A percentile compares a stretch with the other conserved stretches of the same genome.
Evolutionary conservation across 1,284 basidiomycete genomes (phyloP).

Genomic region (Meripilus lineatus): DNA sequence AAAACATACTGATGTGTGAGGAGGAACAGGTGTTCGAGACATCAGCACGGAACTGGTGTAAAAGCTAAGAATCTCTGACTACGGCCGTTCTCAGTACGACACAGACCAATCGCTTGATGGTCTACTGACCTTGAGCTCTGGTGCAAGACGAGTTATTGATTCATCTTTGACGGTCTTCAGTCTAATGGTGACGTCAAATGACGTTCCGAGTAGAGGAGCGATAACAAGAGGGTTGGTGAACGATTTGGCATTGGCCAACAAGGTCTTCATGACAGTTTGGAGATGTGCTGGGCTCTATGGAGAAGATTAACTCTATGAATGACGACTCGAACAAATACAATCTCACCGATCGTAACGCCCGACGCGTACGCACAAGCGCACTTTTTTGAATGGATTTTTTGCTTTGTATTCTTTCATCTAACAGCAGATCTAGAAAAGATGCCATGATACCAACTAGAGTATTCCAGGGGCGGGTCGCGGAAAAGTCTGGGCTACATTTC

Average conservation of each 20-base stretch:
- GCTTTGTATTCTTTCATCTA: constrained; percentile 42
- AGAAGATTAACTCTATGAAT: background rate
- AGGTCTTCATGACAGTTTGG: constrained; percentile 41
- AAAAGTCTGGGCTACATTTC: constrained; percentile 38
- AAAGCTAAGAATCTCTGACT: constrained; percentile 50
- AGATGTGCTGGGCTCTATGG: constrained; percentile 45
- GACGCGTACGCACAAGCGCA: constrained; percentile 52
- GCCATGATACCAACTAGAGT: constrained; percentile 51
- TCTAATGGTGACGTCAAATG: constrained; percentile 56
- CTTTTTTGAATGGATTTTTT: constrained; percentile 61
- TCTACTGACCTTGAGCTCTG: constrained; percentile 34
- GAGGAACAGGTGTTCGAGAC: constrained; percentile 48
- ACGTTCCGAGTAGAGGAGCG: constrained; percentile 52
- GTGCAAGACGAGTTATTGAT: constrained; percentile 34
- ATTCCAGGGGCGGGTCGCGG: constrained; percentile 41
- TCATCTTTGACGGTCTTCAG: constrained; percentile 49
- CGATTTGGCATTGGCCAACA: constrained; percentile 46
- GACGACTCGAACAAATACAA: constrained; percentile 4
- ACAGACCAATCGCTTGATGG: background rate
- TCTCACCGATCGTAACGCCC: constrained; percentile 56
- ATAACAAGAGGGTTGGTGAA: constrained; percentile 42
- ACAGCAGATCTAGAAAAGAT: constrained; percentile 53
- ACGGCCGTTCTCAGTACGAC: background rate
- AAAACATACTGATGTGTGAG: constrained; percentile 44
- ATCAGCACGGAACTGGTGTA: constrained; percentile 51